Evolutionary conservation across 1,139 yeast species (phyloP), one percentile per base, ranked within the genome.

Genomic region (Hyphopichia wangnamkhiaoensis): DNA sequence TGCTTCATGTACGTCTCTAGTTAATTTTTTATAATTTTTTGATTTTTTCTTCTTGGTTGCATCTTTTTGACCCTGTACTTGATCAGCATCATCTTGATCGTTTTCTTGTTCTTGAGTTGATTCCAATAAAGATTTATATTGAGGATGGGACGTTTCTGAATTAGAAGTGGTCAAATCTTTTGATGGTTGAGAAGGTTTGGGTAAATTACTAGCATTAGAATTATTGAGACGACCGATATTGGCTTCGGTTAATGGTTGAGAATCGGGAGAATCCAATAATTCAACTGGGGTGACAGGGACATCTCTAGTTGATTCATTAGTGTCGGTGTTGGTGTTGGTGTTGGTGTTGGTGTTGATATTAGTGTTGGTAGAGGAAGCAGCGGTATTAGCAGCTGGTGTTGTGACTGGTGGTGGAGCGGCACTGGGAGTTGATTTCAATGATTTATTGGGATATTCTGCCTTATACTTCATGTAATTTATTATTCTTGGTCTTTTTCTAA

Each of bases 1-100:
- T 3, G 94, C 87, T 29, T 76, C 76, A 45, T 80, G 79, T 8
- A 88, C 81, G 52, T 85, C 94, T 45, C 77, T 72, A 2, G 74
- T 67, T 31, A 73, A 56, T 46, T 70, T 72, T 46, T 63, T 68
- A 49, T 70, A 73, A 46, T 68, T 63, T 44, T 59, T 63, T n/a
- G 58, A 49, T 39, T 59, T 59, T 41, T 59, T 63, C 27, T 33
- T 10, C 24, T 19, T 24, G 10, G 10, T 13, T 15, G 13, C 1
- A 9, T 16, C 30, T 20, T 37, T 32, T 30, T 20, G 27, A 9
- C 33, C 37, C 5, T 20, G 20, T 16, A 37, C 38, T 13, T 37
- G 31, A 5, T 28, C 27, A 5, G 28, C 31, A 34, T 34, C 37
- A 17, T 21, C 37, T 27, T 18, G 31, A 10, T 34, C 36, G 8